phyloP scores from a whole-genome alignment of 2,329 filamentous ascomycete genomes.

The Parastagonospora avenae region DNA sequence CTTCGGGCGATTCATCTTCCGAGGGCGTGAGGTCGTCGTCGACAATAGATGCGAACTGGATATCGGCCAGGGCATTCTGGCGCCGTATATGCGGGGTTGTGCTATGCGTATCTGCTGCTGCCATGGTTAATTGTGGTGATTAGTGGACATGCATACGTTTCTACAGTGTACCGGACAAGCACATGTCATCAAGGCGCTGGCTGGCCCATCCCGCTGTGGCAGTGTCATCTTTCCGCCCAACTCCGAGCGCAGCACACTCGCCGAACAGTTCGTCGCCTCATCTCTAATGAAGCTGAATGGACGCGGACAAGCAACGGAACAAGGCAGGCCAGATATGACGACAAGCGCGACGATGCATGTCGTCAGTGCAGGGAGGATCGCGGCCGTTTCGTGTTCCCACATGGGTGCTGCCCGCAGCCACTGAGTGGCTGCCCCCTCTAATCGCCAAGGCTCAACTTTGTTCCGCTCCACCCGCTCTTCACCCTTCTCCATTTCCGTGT shows the following conservation, averaged over 20 bases:
- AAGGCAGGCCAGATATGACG: constrained; percentile 6
- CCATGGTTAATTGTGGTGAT: constrained; percentile 21
- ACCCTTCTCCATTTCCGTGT: background rate
- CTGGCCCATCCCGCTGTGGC: constrained; percentile 28
- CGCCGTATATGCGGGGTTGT: constrained; percentile 17
- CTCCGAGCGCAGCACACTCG: constrained; percentile 21
- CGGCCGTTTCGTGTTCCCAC: background rate
- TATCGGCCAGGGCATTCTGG: constrained; percentile 48
- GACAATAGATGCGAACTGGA: constrained; percentile 49
- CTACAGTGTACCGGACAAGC: constrained; percentile 10
- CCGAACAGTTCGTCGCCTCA: constrained; percentile 8
- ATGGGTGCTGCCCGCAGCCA: constrained; percentile 9
- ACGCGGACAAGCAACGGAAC: constrained; percentile 2
- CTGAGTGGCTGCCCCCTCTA: constrained; percentile 7
- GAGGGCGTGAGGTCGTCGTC: constrained; percentile 51
- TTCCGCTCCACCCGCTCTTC: background rate
- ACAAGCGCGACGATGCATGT: constrained; percentile 12
- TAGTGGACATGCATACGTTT: constrained; percentile 3
- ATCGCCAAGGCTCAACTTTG: constrained; percentile 1
- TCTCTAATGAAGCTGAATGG: constrained; percentile 8
- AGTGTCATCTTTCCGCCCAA: constrained; percentile 31
- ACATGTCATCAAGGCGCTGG: constrained; percentile 18
- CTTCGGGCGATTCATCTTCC: constrained; percentile 48
- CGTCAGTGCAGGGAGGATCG: background rate
- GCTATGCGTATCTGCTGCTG: constrained; percentile 15